phyloP scores from a whole-genome alignment of 73 alveolate genomes.

The Paramecium pentaurelia region DNA sequence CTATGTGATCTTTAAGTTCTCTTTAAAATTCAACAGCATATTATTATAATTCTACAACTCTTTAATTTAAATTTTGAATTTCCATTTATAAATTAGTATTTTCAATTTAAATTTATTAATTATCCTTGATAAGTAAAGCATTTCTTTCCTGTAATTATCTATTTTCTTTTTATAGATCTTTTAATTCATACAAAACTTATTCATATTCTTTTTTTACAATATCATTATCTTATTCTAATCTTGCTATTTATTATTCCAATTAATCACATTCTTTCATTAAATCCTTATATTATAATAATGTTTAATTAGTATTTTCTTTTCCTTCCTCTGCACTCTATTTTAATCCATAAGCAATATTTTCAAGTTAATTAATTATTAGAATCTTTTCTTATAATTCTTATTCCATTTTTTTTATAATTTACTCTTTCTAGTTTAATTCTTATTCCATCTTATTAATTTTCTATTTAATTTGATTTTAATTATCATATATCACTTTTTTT shows the following conservation, averaged over 20 bases:
- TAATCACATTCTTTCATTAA: background rate
- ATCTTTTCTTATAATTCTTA: background rate
- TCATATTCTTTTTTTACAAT: background rate
- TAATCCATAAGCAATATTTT: background rate
- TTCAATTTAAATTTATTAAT: background rate
- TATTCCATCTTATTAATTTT: background rate
- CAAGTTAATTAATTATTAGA: background rate
- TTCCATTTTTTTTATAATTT: background rate
- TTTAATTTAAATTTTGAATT: background rate
- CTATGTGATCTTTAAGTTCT: background rate
- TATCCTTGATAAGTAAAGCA: background rate
- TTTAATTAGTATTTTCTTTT: background rate
- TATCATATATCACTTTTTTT: background rate
- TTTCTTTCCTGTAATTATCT: background rate
- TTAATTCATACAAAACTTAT: background rate
- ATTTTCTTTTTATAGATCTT: background rate
- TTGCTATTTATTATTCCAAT: background rate
- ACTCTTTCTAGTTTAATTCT: background rate
- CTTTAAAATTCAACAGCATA: background rate
- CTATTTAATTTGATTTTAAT: background rate
- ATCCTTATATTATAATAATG: background rate
- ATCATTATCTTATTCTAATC: background rate
- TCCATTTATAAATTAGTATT: background rate
- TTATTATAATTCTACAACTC: background rate
- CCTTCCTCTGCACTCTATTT: background rate